These are phyloP conservation scores for Scedosporium minutisporum DNA, from an alignment of 2,329 filamentous ascomycete species.

Conservation along the genomic window DNA sequence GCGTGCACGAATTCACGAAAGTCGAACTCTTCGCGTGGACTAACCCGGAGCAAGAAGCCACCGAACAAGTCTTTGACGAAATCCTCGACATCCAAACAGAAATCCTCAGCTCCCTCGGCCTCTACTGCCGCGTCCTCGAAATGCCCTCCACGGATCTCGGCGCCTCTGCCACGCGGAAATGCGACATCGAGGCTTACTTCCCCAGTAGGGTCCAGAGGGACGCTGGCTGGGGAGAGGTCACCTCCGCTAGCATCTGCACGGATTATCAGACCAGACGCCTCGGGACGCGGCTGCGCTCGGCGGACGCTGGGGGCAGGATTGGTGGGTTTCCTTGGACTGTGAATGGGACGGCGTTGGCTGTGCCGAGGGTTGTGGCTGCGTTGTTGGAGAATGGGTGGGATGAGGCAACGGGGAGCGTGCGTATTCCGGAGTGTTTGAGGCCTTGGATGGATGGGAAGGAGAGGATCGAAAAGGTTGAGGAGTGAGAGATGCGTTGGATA, in stretches of 20 bases:
- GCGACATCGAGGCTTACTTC: slow-evolving; percentile 92
- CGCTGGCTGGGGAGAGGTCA: slow-evolving; percentile 84
- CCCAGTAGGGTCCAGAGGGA: slow-evolving; percentile 52
- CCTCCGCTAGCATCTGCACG: slow-evolving; percentile 80
- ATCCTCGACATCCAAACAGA: slow-evolving; percentile 81
- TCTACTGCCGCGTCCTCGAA: slow-evolving; percentile 82
- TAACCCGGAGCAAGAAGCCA: slow-evolving; percentile 37
- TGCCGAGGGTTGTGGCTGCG: slow-evolving; percentile 81
- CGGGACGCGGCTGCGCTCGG: slow-evolving; percentile 54
- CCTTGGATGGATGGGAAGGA: slow-evolving; percentile 75
- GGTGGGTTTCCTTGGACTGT: slow-evolving; percentile 74
- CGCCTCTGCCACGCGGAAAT: slow-evolving; percentile 76
- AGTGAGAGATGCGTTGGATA: neutral
- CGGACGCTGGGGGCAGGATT: neutral
- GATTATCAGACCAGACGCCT: slow-evolving; percentile 87
- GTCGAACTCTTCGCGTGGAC: slow-evolving; percentile 98
- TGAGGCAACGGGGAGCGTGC: slow-evolving; percentile 54
- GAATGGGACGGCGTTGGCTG: slow-evolving; percentile 88
- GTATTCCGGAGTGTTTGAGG: slow-evolving; percentile 68
- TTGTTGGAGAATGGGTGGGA: slow-evolving; percentile 89
- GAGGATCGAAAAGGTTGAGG: slow-evolving; percentile 38
- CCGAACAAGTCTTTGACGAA: slow-evolving; percentile 63
- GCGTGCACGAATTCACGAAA: slow-evolving; percentile 97
- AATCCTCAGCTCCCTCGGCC: slow-evolving; percentile 64
- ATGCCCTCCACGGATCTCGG: slow-evolving; percentile 88